Evolutionary conservation across 2,329 filamentous ascomycete species (phyloP), one percentile per base, ranked within the genome.

Genomic region (Beauveria sp.): DNA sequence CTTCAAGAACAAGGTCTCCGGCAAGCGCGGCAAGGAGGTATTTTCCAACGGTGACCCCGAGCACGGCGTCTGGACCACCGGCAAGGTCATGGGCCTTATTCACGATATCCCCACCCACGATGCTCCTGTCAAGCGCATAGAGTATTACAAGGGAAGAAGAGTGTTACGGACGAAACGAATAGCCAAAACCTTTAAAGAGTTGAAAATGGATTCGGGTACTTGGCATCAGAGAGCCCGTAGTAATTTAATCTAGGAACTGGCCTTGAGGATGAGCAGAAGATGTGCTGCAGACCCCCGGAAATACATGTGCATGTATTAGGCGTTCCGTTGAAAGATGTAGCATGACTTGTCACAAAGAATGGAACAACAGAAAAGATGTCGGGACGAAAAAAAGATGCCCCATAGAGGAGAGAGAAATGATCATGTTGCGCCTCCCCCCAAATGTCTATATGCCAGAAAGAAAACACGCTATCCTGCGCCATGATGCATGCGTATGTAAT

Each of bases 51-150:
- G 95, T 20, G 95, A 99, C 71, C 84, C 90, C 58, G 89, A 99
- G 70, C 91, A 85, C 72, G 95, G 95, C 60, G 93, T 97, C 45
- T 98, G 95, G 95, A 98, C 95, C 22, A 92, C 93, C 9, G 95
- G 95, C 12, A 93, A 97, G 73, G 93, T 98, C 67, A 96, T 99
- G 66, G 90, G 90, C 6, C 73, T 95, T 61, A 95, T 95, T 64
- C 86, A 93, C 67, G 90, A 95, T 68, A 90, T 93, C 59, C 89
- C 89, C 9, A 90, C 87, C 0, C 93, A 90, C 70, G 82, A 82
- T 52, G 86, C 77, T 1, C 77, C 93, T 26, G 77, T 92, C 10
- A 79, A 79, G 67, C 83, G 90, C 62, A 28, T 34, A 22, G 12
- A 5, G 14, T 38, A 0, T 6, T 38, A 6, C 12, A 40, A 16